Conservation (phyloP, 1,284 basidiomycete species). For the Cryptococcus hybrid region DNA sequence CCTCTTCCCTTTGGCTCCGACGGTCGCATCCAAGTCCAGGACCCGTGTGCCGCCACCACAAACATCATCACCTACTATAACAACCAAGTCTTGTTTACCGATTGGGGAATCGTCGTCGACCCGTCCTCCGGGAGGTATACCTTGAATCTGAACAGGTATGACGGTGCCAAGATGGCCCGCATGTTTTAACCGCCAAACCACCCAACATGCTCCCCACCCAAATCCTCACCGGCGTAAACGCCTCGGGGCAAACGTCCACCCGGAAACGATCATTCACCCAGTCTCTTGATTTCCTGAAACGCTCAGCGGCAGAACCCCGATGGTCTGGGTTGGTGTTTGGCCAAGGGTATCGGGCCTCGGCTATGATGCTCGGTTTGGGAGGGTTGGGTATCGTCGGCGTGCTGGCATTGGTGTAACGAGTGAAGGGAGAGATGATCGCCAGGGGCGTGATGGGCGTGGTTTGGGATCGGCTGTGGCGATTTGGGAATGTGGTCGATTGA, state of each 20-base stretch:
- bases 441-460: too few species aligned
- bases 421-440: background rate
- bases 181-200: conserved; percentile 46
- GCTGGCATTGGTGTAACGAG: conserved; percentile 8
- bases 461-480: too few species aligned
- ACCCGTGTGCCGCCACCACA: conserved; percentile 78
- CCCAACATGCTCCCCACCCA: conserved; percentile 52
- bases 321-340: background rate
- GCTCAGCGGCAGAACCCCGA: conserved; percentile 23
- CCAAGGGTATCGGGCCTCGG: background rate
- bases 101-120: conserved; percentile 49
- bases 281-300: conserved; percentile 24
- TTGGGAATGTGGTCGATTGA: too few species aligned
- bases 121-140: conserved; percentile 32
- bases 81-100: conserved; percentile 52
- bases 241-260: conserved; percentile 30
- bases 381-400: conserved; percentile 5
- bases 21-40: conserved; percentile 87
- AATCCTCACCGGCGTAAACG: conserved; percentile 46
- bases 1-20: conserved; percentile 65
- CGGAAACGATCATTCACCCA: conserved; percentile 28
- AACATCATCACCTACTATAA: conserved; percentile 82
- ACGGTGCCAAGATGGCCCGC: conserved; percentile 49
- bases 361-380: background rate
- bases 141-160: conserved; percentile 44